These are phyloP conservation scores for Penicillium canescens DNA, from an alignment of 495 filamentous ascomycete species.

Conservation along the genomic window DNA sequence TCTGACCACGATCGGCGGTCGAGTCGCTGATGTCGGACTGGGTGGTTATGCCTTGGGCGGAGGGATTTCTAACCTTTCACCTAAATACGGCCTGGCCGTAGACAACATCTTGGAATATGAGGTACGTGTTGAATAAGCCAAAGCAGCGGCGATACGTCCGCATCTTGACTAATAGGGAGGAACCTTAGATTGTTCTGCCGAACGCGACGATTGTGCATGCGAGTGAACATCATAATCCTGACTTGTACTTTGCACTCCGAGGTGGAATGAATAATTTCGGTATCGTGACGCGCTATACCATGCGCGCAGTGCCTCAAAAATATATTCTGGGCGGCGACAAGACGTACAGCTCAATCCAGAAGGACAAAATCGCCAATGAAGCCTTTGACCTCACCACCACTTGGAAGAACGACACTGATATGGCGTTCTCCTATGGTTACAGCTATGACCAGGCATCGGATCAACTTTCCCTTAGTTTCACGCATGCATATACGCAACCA, in stretches of 20 bases:
- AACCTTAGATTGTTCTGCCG: constrained; percentile 31
- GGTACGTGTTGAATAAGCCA: constrained; percentile 13
- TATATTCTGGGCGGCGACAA: constrained; percentile 23
- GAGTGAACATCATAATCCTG: constrained; percentile 27
- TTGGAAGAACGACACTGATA: constrained; percentile 32
- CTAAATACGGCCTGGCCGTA: constrained; percentile 46
- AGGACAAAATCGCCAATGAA: constrained; percentile 34
- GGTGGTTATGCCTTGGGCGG: constrained; percentile 45
- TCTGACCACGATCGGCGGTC: constrained; percentile 53
- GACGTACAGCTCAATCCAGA: constrained; percentile 38
- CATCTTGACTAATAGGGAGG: too few species aligned
- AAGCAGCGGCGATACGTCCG: background rate
- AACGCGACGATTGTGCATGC: constrained; percentile 35
- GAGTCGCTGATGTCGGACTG: constrained; percentile 53
- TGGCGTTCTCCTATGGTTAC: constrained; percentile 38
- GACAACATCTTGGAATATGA: constrained; percentile 50
- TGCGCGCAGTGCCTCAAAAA: background rate
- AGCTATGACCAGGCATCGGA: constrained; percentile 19
- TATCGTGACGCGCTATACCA: constrained; percentile 31
- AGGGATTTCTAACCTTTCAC: constrained; percentile 33
- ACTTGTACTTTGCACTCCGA: constrained; percentile 48
- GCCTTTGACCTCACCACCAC: constrained; percentile 34
- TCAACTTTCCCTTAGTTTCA: background rate
- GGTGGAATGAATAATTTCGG: constrained; percentile 42
- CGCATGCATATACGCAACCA: background rate